Evolutionary conservation across 768 basidiomycete species (phyloP).

Genomic region (Lyophyllum shimeji): DNA sequence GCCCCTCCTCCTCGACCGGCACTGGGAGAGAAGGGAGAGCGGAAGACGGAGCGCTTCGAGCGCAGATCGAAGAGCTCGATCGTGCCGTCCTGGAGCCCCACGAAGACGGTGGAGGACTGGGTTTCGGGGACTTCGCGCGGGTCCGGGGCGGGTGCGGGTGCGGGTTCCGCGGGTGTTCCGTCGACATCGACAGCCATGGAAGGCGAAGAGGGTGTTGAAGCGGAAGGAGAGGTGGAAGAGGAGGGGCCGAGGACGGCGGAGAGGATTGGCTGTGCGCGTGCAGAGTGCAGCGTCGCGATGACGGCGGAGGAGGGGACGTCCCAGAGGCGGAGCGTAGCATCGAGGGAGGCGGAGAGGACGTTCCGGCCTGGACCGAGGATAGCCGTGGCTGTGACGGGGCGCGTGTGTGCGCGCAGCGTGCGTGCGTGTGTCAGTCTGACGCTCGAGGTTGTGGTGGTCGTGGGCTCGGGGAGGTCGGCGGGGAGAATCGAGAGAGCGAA

Average conservation of each 20-base stretch:
- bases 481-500: conserved; percentile 67
- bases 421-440: conserved; percentile 51
- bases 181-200: too few relatives aligned
- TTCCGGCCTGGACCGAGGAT: conserved; percentile 69
- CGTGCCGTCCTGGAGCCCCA: conserved; percentile 53
- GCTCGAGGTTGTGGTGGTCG: conserved; percentile 22
- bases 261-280: conserved; percentile 36
- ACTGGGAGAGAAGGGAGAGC: not conserved
- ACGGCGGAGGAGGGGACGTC: conserved; percentile 57
- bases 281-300: conserved; percentile 43
- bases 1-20: too few relatives aligned
- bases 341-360: conserved; percentile 65
- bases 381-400: conserved; percentile 58
- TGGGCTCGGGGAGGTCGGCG: conserved; percentile 41
- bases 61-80: conserved; percentile 59
- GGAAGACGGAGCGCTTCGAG: conserved; percentile 29
- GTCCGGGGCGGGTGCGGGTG: conserved; percentile 27
- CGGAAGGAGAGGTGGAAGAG: conserved; percentile 18
- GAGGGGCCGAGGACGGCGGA: conserved; percentile 42
- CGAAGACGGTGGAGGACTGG: conserved; percentile 45
- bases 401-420: conserved; percentile 63
- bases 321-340: conserved; percentile 73
- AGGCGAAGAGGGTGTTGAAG: not conserved
- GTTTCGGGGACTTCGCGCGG: conserved; percentile 40
- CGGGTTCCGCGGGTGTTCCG: too few relatives aligned